Evolutionary conservation across 768 basidiomycete genomes (phyloP).

Genomic region (Boletus subparvulus): DNA sequence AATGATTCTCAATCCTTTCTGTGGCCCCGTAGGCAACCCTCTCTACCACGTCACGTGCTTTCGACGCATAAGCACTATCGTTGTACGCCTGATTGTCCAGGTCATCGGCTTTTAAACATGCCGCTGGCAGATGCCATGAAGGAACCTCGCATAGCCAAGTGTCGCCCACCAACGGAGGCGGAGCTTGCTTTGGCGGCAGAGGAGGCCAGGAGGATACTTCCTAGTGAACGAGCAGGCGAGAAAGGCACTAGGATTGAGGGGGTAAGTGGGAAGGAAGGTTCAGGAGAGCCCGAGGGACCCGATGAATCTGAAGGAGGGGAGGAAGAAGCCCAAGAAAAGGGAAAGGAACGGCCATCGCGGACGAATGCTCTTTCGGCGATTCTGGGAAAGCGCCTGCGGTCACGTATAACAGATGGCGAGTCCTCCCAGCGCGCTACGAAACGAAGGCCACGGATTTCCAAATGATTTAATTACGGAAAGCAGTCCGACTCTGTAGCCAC

Average conservation of each 20-base stretch:
- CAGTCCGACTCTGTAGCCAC: background rate
- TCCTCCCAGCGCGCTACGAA: slow-evolving; percentile 15
- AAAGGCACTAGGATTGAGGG: background rate
- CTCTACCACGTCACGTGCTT: slow-evolving; percentile 26
- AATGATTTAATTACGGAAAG: background rate
- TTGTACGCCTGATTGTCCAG: slow-evolving; percentile 22
- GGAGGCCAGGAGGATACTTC: slow-evolving; percentile 2
- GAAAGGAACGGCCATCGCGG: background rate
- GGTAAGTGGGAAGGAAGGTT: background rate
- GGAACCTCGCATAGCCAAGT: slow-evolving; percentile 24
- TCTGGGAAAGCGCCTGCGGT: slow-evolving; percentile 20
- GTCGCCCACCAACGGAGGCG: slow-evolving; percentile 21
- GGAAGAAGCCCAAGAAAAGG: slow-evolving; percentile 4
- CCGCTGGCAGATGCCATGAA: slow-evolving; percentile 14
- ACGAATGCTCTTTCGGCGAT: background rate
- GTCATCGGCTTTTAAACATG: slow-evolving; percentile 21
- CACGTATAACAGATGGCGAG: slow-evolving; percentile 9
- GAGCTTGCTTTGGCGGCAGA: slow-evolving; percentile 18
- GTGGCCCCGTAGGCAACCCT: slow-evolving; percentile 22
- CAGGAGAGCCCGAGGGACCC: slow-evolving; percentile 9
- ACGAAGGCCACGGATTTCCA: slow-evolving; percentile 9
- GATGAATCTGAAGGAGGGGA: slow-evolving; percentile 14
- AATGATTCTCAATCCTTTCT: slow-evolving; percentile 29
- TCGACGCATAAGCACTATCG: slow-evolving; percentile 21
- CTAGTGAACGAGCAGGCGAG: background rate